Evolutionary conservation across 805 yeast species (phyloP).

Genomic region (Hanseniaspora thailandica): DNA sequence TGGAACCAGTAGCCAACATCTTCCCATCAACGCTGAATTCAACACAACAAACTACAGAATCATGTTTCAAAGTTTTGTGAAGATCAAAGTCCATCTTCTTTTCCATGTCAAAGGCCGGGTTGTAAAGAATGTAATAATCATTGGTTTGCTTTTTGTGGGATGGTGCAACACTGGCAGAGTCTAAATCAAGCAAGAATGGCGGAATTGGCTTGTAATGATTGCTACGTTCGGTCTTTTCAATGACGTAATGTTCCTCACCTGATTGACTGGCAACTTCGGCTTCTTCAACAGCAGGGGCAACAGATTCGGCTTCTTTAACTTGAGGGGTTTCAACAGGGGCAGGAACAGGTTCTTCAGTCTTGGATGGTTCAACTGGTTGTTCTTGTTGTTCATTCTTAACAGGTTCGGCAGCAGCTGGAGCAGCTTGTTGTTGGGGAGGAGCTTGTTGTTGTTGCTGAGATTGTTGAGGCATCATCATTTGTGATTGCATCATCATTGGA

Average conservation of each 20-base stretch:
- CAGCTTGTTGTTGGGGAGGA: constrained; percentile 2
- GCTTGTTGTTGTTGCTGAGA: constrained; percentile 1
- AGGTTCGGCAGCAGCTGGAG: constrained; percentile 19
- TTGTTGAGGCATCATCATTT: constrained; percentile 15
- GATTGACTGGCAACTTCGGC: constrained; percentile 19
- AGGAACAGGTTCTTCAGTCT: constrained; percentile 11
- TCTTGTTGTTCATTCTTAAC: too few relatives aligned
- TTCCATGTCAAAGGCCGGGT: constrained; percentile 58
- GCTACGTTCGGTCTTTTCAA: constrained; percentile 32
- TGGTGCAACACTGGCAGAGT: constrained; percentile 62
- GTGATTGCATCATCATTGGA: constrained; percentile 1
- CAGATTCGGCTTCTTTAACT: too few relatives aligned
- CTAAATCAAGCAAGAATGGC: constrained; percentile 69
- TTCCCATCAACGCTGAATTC: constrained; percentile 85
- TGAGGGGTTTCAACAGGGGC: constrained; percentile 25
- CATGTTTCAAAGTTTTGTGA: constrained; percentile 81
- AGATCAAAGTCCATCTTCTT: constrained; percentile 70
- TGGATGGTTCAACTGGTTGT: constrained; percentile 16
- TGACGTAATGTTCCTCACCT: constrained; percentile 28
- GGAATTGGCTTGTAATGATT: constrained; percentile 64
- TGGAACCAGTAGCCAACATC: constrained; percentile 92
- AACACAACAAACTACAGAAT: constrained; percentile 94
- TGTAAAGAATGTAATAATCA: constrained; percentile 80
- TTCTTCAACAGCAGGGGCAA: neutral
- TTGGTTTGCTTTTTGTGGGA: constrained; percentile 69